phyloP scores from a whole-genome alignment of 2,329 filamentous ascomycete genomes.

The Clonostachys sp. region DNA sequence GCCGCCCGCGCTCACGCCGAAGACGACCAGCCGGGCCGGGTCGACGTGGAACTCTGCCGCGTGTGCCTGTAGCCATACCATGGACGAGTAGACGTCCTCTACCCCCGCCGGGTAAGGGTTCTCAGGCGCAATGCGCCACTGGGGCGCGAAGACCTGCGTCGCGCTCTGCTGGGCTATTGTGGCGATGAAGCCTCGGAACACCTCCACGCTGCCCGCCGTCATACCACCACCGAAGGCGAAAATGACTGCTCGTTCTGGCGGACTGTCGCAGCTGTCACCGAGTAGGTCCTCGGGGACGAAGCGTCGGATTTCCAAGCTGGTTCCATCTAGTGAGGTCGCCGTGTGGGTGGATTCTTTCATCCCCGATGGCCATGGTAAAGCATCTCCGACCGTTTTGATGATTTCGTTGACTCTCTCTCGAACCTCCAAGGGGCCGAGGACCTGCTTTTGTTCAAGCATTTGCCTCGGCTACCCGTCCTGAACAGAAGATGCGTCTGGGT shows the following conservation, averaged over 20 bases:
- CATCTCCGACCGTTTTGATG: neutral
- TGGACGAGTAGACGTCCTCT: constrained; percentile 25
- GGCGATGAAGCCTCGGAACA: constrained; percentile 15
- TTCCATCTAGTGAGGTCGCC: neutral
- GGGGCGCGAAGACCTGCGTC: constrained; percentile 27
- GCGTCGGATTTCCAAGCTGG: neutral
- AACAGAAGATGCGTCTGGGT: no score
- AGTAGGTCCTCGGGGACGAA: neutral
- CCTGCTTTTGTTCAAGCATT: neutral
- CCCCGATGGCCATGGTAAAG: neutral
- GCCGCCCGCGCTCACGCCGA: constrained; percentile 13
- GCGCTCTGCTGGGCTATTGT: constrained; percentile 16
- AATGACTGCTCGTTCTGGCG: constrained; percentile 10
- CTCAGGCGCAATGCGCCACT: constrained; percentile 38
- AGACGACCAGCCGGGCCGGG: constrained; percentile 8
- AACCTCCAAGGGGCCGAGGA: neutral
- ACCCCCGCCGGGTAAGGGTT: constrained; percentile 24
- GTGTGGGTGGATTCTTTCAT: neutral
- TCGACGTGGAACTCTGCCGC: constrained; percentile 11
- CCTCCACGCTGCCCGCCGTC: constrained; percentile 20
- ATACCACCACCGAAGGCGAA: constrained; percentile 37
- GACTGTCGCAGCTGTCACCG: neutral
- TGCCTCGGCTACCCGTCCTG: no score
- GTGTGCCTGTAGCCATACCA: constrained; percentile 14
- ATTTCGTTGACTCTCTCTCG: neutral